phyloP scores from a whole-genome alignment of 495 filamentous ascomycete genomes.

The Aeminium ludgeri region DNA sequence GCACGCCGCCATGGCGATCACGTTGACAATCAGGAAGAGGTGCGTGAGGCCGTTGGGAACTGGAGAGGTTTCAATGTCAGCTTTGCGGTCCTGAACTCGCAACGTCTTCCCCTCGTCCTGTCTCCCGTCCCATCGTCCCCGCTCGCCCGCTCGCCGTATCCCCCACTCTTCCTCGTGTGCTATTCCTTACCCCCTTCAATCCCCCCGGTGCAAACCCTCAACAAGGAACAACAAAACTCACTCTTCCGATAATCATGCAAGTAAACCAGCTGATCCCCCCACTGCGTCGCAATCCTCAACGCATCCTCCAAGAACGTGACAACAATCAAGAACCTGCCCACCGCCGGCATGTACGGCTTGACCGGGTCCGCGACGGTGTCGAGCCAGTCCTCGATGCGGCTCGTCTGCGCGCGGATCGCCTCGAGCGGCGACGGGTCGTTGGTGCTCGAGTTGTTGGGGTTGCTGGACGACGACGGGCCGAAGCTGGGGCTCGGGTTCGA shows the following conservation, averaged over 20 bases:
- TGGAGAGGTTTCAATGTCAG: too few species aligned
- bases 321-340: conserved; percentile 93
- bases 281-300: conserved; percentile 91
- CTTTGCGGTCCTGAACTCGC: too few species aligned
- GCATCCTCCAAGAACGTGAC: conserved; percentile 97
- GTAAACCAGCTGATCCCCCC: conserved; percentile 87
- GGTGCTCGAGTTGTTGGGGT: conserved; percentile 37
- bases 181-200: too few species aligned
- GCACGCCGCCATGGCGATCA: conserved; percentile 71
- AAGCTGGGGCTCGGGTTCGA: conserved; percentile 35
- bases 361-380: conserved; percentile 79
- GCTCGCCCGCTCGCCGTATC: too few species aligned
- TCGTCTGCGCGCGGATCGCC: conserved; percentile 81
- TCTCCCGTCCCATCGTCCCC: too few species aligned
- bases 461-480: conserved; percentile 32
- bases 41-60: conserved; percentile 84
- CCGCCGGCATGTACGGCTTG: conserved; percentile 87
- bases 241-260: conserved; percentile 85
- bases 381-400: conserved; percentile 91
- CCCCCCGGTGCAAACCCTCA: too few species aligned
- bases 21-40: conserved; percentile 80
- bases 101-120: too few species aligned
- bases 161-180: too few species aligned
- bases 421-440: conserved; percentile 78
- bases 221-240: too few species aligned